Base-by-base conservation (phyloP, 106 monocot genomes). In the Agapanthus africanus region DNA sequence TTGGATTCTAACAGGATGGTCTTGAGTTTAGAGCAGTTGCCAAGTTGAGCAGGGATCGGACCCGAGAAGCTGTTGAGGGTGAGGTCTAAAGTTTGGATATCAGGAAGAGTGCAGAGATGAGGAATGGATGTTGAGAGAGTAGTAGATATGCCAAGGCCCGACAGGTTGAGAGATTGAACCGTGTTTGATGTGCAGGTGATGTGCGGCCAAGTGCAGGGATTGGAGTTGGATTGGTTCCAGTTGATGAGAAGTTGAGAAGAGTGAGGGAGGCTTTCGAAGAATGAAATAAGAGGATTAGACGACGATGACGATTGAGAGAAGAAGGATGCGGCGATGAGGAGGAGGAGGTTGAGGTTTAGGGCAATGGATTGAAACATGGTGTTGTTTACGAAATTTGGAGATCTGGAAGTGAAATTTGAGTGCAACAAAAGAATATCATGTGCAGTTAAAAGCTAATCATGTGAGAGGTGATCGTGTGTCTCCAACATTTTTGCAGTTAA, bases 11-110 rank as follows among this genome's bases (percentile, higher is more conserved):
- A 23, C n/a, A 26, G 21, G 11, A 93, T 49, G 4, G 61, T 80
- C 27, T 71, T 28, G 23, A 93, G 65, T 13, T 85, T 93, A 11
- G 69, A 74, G 15, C 85, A 68, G n/a, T 73, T 72, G 30, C 82
- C 85, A 18, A 92, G 65, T 67, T 42, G 32, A 0, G 59, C 33
- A 7, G 92, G 88, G 23, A 93, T 81, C 22, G 59, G 2, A n/a
- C 92, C 92, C 13, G 82, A 75, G 80, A 88, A 63, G 18, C 25
- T 4, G 61, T 88, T 92, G 30, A 16, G 21, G 67, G 75, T 83
- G 70, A 92, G 69, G 70, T 92, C 76, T 65, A 91, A 65, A 21
- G 59, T 40, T 27, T 13, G 7, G 31, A 91, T 76, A 10, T 71
- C 26, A 40, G 52, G 63, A 37, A 91, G 62, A 25, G 21, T 46